phyloP scores from a whole-genome alignment of 768 basidiomycete genomes.

The Tylopilus rubrobrunneus region DNA sequence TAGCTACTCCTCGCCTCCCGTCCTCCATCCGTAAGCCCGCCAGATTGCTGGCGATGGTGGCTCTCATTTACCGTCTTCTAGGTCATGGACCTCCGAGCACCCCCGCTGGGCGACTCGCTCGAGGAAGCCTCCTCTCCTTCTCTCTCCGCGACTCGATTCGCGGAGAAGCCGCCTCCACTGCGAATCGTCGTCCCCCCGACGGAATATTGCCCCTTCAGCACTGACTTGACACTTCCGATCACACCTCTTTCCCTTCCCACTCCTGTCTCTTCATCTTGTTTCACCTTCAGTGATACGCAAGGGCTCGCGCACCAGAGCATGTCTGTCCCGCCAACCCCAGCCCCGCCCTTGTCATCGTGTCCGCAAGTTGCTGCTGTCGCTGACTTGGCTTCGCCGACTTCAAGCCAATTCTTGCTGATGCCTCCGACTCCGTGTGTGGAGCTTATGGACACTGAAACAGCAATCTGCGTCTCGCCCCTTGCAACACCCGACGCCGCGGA shows the following conservation, averaged over 20 bases:
- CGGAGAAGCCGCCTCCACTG: constrained; percentile 19
- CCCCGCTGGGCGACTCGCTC: constrained; percentile 9
- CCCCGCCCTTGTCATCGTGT: constrained; percentile 3
- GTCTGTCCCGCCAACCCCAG: constrained; percentile 9
- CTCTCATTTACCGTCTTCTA: background rate
- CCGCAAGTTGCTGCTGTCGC: constrained; percentile 6
- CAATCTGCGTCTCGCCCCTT: constrained; percentile 12
- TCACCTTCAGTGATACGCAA: constrained; percentile 18
- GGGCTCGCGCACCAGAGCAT: constrained; percentile 7
- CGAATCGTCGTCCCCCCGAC: constrained; percentile 32
- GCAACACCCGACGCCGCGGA: constrained; percentile 3
- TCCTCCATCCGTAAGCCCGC: constrained; percentile 3
- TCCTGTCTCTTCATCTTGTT: constrained; percentile 26
- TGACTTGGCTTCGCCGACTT: constrained; percentile 24
- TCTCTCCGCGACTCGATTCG: constrained; percentile 10
- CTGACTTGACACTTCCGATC: constrained; percentile 29
- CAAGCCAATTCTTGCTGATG: constrained; percentile 27
- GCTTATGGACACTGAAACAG: constrained; percentile 6
- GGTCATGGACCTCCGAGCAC: constrained; percentile 15
- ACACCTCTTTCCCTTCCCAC: constrained; percentile 25
- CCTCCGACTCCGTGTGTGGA: constrained; percentile 20
- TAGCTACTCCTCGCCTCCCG: background rate
- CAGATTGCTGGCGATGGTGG: background rate
- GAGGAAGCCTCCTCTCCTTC: constrained; percentile 7
- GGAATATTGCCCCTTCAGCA: constrained; percentile 33